Evolutionary conservation across 495 filamentous ascomycete genomes (phyloP), one percentile per base, ranked within the genome.

Genomic region (Thozetella sp.): DNA sequence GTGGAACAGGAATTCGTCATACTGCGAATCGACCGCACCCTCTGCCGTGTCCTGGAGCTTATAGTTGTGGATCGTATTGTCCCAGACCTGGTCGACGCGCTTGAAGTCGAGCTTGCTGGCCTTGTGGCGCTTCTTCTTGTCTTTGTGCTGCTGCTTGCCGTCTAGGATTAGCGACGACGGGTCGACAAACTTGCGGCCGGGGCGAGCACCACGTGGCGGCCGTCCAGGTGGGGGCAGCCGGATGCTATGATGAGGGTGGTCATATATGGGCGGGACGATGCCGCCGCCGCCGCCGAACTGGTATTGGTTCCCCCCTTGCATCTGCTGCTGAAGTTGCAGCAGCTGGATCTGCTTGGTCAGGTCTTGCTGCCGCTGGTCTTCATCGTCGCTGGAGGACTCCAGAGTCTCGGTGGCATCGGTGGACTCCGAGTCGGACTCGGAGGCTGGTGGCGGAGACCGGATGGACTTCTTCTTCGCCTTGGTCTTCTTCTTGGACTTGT

Each of bases 1-100:
- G 26, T 90, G 92, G 75, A 97, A 97, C 48, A 93, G 82, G 68
- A 90, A 95, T 59, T 93, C 85, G 63, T 93, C 88, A 69, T 92
- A 96, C 63, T 95, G 88, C 40, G 91, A 84, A 24, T 86, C 87
- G 54, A 84, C 83, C 1, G 81, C 76, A 56, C 90, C 86, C 59
- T 93, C 87, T 17, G 88, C 85, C 13, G 89, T 94, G 67, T 94
- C 91, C 40, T 86, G 90, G 27, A 93, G 83, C 71, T 91, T 92
- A 75, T 90, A 96, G 63, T 92, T 89, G 69, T 93, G 90, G 59
- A 92, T 90, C 9, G 84, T 84, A 60, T 81, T 89, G 63, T 93
- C 89, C 87, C 88, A 92, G 37, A 93, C 78, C 72, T 96, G 87
- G 75, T 97, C 93, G 1, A 96, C 91, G 20, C 93, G 85, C 75